Conservation (phyloP, 331 rosid genomes). For the Quercus tomentella region DNA sequence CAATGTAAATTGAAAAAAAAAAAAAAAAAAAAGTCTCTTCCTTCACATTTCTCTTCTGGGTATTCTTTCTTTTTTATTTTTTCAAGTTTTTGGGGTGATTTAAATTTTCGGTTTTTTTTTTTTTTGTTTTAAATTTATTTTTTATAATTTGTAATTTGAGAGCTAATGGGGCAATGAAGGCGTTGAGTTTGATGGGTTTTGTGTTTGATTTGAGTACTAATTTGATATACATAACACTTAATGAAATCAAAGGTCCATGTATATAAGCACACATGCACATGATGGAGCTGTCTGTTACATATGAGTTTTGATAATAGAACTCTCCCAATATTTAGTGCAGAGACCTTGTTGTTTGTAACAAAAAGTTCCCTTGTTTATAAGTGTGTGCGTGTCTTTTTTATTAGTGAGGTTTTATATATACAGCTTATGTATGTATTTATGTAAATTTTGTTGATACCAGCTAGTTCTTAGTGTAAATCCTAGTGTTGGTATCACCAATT, state of each 20-base stretch:
- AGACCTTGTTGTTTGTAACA: too few relatives aligned
- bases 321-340: too few relatives aligned
- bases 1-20: conserved; percentile 42
- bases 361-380: too few relatives aligned
- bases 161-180: background rate
- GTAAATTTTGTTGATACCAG: background rate
- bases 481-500: background rate
- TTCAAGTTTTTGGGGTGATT: background rate
- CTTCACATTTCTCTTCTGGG: background rate
- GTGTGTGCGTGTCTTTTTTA: too few relatives aligned
- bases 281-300: background rate
- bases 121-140: background rate
- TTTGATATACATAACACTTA: too few relatives aligned
- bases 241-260: too few relatives aligned
- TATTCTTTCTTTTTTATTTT: background rate
- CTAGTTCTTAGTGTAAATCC: background rate
- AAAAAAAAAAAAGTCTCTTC: background rate
- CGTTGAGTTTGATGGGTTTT: background rate
- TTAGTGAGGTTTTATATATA: too few relatives aligned
- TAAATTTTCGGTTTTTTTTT: background rate
- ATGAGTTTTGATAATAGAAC: background rate
- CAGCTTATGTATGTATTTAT: background rate
- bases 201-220: background rate
- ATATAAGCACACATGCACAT: background rate
- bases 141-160: background rate